A percentile compares a stretch with the other conserved stretches of the same genome.
Conservation (phyloP, 495 filamentous ascomycete genomes). For the Xylaria cubensis region DNA sequence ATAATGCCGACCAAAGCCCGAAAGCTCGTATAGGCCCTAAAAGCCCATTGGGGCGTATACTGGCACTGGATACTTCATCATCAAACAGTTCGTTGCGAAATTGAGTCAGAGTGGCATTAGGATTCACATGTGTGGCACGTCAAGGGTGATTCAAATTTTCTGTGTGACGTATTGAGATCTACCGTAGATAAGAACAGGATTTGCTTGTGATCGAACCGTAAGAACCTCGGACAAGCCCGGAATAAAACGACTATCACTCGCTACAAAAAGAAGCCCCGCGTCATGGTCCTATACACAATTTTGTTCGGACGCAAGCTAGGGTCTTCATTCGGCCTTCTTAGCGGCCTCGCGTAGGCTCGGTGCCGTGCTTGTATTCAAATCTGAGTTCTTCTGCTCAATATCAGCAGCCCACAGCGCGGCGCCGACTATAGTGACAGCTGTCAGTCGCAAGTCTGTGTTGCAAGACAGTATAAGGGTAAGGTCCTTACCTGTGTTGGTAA, state of each 20-base stretch:
- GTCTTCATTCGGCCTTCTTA: slow-evolving; percentile 59
- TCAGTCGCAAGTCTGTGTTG: slow-evolving; percentile 30
- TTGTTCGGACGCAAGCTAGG: neutral
- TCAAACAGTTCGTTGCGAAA: neutral
- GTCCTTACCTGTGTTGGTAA: slow-evolving; percentile 77
- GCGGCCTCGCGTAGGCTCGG: slow-evolving; percentile 60
- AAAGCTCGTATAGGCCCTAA: neutral
- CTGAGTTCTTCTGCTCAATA: slow-evolving; percentile 69
- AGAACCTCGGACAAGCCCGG: neutral
- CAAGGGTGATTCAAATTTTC: neutral
- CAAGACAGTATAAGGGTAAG: neutral
- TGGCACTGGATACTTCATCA: neutral
- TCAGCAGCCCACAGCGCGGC: slow-evolving; percentile 95
- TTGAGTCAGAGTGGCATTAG: neutral
- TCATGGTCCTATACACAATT: neutral
- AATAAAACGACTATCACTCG: neutral
- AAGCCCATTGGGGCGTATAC: neutral
- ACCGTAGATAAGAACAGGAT: neutral
- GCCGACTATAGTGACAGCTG: slow-evolving; percentile 58
- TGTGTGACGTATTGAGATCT: neutral
- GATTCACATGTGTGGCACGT: neutral
- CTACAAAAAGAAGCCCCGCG: neutral
- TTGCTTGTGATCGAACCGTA: slow-evolving; percentile 6
- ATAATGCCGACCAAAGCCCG: slow-evolving; percentile 4
- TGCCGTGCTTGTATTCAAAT: slow-evolving; percentile 57